A percentile compares a stretch with the other conserved stretches of the same genome.
These are phyloP conservation scores for Jaltomata sinuosa DNA, from an alignment of 257 asterid species.

Conservation along the genomic window DNA sequence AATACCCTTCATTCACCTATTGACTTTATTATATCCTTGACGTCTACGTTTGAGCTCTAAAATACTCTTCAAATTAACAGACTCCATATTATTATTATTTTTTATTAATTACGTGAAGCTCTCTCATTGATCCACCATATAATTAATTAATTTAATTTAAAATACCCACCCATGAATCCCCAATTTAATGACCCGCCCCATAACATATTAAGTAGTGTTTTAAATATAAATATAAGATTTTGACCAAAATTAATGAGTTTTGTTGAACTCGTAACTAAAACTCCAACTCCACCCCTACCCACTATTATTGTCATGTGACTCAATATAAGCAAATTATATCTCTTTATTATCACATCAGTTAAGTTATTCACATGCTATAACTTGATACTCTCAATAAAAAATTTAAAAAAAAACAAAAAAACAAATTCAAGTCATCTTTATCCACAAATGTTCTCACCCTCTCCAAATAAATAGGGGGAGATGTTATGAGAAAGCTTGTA, in stretches of 20 bases:
- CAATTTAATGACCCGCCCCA: no score
- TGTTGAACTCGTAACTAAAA: neutral
- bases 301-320: neutral
- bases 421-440: neutral
- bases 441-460: neutral
- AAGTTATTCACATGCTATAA: neutral
- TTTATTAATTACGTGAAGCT: no score
- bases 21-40: no score
- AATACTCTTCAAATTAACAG: no score
- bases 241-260: neutral
- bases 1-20: no score
- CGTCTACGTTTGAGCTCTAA: no score
- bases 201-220: no score
- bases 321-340: neutral
- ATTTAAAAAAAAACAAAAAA: neutral
- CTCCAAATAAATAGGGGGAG: neutral
- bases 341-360: neutral
- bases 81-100: no score
- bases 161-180: no score
- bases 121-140: no score
- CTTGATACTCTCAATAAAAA: neutral
- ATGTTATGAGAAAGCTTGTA: neutral
- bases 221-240: no score
- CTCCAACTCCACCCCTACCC: neutral
- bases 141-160: no score